A percentile compares a stretch with the other conserved stretches of the same genome.
Evolutionary conservation across 345 rosid species (phyloP).

Genomic region (Populus ilicifolia): DNA sequence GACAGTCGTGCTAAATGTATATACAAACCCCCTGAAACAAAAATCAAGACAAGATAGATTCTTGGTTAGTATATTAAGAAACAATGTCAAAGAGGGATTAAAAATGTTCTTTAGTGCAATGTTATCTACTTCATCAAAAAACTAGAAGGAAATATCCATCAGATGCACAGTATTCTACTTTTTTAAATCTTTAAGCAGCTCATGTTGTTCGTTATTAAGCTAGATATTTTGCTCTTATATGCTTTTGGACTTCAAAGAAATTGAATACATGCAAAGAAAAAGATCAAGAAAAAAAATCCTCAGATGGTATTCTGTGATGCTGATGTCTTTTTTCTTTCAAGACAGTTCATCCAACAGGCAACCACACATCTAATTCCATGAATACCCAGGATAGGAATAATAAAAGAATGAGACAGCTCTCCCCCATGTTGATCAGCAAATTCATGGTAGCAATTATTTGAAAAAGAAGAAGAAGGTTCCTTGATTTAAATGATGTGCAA

Average conservation of each 20-base stretch:
- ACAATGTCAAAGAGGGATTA: background rate
- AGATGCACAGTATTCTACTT: too few relatives aligned
- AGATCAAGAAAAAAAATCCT: background rate
- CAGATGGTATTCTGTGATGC: background rate
- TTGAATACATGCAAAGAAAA: background rate
- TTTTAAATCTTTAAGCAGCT: background rate
- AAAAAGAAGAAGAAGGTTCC: background rate
- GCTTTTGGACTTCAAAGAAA: too few relatives aligned
- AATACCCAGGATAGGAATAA: background rate
- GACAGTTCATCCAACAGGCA: background rate
- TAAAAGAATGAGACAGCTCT: background rate
- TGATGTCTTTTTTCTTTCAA: background rate
- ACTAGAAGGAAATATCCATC: too few relatives aligned
- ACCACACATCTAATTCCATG: background rate
- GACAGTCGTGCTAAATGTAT: conserved; percentile 46
- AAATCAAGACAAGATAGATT: conserved; percentile 10
- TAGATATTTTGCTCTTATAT: background rate
- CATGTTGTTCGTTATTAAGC: background rate
- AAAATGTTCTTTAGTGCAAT: background rate
- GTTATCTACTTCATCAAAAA: too few relatives aligned
- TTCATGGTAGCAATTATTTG: background rate
- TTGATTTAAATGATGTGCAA: background rate
- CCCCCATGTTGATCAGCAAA: background rate
- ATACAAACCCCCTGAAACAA: conserved; percentile 63
- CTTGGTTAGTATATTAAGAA: background rate